These are phyloP conservation scores for Quercus berberidifolia DNA, from an alignment of 306 rosid genomes.

Conservation along the genomic window DNA sequence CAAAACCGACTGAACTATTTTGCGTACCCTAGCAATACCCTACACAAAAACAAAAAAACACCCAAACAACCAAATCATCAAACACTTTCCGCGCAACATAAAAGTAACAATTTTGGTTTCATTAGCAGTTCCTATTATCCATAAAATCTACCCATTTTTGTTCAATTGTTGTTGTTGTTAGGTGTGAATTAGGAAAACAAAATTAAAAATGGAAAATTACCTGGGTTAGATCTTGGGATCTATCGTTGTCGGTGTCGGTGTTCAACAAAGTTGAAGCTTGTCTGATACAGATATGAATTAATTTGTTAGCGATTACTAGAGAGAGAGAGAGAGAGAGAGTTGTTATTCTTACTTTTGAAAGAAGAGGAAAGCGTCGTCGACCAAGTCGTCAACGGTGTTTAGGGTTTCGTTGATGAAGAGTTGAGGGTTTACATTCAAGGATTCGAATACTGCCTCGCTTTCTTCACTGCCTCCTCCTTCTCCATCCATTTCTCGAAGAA, in stretches of 20 bases:
- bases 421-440: conserved; percentile 66
- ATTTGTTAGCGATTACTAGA: background rate
- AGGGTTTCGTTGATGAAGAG: conserved; percentile 71
- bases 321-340: background rate
- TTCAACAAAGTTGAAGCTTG: conserved; percentile 53
- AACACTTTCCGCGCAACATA: background rate
- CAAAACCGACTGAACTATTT: conserved; percentile 49
- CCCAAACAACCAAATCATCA: background rate
- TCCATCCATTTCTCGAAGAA: background rate
- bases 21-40: conserved; percentile 53
- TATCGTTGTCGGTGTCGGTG: conserved; percentile 35
- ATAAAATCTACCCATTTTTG: background rate
- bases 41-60: conserved; percentile 11
- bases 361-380: conserved; percentile 58
- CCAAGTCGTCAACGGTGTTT: conserved; percentile 57
- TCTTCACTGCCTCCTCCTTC: conserved; percentile 56
- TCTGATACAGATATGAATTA: conserved; percentile 27
- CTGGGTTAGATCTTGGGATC: conserved; percentile 56
- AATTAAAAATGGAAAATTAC: conserved; percentile 9
- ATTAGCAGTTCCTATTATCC: background rate
- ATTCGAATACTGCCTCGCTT: conserved; percentile 58
- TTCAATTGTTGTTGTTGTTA: background rate
- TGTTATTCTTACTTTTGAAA: conserved; percentile 42
- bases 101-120: background rate
- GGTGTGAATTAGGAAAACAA: background rate